Conservation (phyloP, 2,329 filamentous ascomycete species). For the Thielaviopsis populi region DNA sequence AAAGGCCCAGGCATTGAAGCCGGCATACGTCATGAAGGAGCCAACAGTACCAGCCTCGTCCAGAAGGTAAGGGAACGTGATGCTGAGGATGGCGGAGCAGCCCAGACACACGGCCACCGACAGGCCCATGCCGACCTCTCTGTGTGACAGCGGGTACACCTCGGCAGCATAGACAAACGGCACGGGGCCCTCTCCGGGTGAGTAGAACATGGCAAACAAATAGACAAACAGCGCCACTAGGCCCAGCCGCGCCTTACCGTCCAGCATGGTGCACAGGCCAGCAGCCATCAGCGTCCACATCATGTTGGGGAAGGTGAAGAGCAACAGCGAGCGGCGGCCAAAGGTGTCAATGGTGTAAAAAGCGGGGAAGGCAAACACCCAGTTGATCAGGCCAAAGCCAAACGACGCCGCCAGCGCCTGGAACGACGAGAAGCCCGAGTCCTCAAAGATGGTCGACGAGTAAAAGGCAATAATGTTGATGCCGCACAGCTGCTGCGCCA, state of each 20-base stretch:
- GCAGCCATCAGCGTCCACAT: slow-evolving; percentile 38
- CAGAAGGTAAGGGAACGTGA: slow-evolving; percentile 38
- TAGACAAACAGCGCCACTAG: slow-evolving; percentile 48
- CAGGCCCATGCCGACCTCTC: slow-evolving; percentile 49
- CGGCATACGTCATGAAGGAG: slow-evolving; percentile 37
- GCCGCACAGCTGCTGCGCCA: slow-evolving; percentile 46
- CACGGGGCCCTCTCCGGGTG: slow-evolving; percentile 47
- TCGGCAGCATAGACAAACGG: slow-evolving; percentile 46
- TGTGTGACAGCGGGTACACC: slow-evolving; percentile 48
- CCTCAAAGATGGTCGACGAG: slow-evolving; percentile 31
- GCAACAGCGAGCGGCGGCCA: slow-evolving; percentile 44
- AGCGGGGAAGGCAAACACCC: slow-evolving; percentile 51
- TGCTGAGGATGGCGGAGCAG: slow-evolving; percentile 35
- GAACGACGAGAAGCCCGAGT: slow-evolving; percentile 28
- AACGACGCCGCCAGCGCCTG: slow-evolving; percentile 29
- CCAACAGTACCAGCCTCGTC: slow-evolving; percentile 20
- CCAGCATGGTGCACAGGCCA: slow-evolving; percentile 27
- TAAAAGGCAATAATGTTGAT: slow-evolving; percentile 39
- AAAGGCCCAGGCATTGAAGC: slow-evolving; percentile 39
- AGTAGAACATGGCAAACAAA: slow-evolving; percentile 51
- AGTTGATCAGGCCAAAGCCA: slow-evolving; percentile 41
- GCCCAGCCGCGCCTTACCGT: slow-evolving; percentile 32
- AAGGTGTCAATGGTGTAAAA: slow-evolving; percentile 54
- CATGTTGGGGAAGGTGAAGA: slow-evolving; percentile 55
- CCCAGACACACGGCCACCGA: slow-evolving; percentile 46